A percentile compares a stretch with the other conserved stretches of the same genome.
Conservation (phyloP, 768 basidiomycete species). For the Polyporus arcularius region DNA sequence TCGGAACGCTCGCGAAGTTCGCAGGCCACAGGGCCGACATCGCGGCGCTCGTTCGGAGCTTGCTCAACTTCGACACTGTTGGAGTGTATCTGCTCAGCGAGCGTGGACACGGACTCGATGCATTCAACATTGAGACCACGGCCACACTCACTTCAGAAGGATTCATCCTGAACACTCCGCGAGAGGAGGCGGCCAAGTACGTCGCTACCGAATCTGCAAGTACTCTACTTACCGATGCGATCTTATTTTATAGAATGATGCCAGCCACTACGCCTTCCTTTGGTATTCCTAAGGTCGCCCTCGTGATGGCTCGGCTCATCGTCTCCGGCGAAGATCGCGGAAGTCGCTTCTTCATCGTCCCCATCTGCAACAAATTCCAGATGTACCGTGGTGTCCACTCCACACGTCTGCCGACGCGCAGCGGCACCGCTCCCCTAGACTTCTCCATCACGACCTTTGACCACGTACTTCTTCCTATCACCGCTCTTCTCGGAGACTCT, state of each 20-base stretch:
- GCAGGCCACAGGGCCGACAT: too few relatives aligned
- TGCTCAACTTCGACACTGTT: too few relatives aligned
- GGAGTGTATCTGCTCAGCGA: not conserved
- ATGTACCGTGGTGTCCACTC: slow-evolving; percentile 50
- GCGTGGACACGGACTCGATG: slow-evolving; percentile 6
- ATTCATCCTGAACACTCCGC: not conserved
- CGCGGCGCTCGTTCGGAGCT: too few relatives aligned
- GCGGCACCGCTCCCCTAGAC: slow-evolving; percentile 56
- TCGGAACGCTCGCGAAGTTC: too few relatives aligned
- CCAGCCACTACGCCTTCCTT: slow-evolving; percentile 31
- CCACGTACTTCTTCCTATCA: slow-evolving; percentile 50
- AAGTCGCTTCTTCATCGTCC: slow-evolving; percentile 54
- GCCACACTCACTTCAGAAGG: not conserved
- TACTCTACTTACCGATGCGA: not conserved
- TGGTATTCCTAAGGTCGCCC: slow-evolving; percentile 53
- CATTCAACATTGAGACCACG: slow-evolving; percentile 1
- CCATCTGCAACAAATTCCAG: slow-evolving; percentile 52
- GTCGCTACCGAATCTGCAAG: slow-evolving; percentile 17
- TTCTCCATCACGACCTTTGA: slow-evolving; percentile 59
- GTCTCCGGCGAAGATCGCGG: slow-evolving; percentile 53
- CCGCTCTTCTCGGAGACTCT: slow-evolving; percentile 46
- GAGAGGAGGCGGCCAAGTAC: not conserved
- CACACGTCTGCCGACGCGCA: slow-evolving; percentile 14
- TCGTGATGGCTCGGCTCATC: slow-evolving; percentile 59
- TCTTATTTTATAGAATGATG: slow-evolving; percentile 38